Percentiles rank a stretch among this genome's conserved stretches.
Conservation (phyloP, 1,139 yeast genomes). For the Yamadazyma mexicana region DNA sequence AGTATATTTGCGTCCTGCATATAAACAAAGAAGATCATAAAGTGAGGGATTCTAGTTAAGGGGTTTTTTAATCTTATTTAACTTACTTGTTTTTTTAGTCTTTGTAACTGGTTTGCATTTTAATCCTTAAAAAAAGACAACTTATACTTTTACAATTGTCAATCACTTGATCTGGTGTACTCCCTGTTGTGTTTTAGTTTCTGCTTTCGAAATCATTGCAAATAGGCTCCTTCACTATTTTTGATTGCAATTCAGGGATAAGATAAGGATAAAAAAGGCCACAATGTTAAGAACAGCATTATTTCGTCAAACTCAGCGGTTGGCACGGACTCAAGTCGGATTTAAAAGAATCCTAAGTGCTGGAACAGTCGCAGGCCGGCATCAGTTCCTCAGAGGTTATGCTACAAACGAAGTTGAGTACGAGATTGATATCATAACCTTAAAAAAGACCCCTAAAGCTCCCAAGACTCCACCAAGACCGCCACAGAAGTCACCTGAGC, state of each 20-base stretch:
- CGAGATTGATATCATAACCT: conserved; percentile 38
- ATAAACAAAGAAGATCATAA: not conserved
- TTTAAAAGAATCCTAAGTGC: not conserved
- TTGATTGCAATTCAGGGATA: too few relatives aligned
- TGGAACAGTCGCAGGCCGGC: not conserved
- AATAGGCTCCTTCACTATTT: too few relatives aligned
- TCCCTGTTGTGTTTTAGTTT: too few relatives aligned
- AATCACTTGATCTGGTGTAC: too few relatives aligned
- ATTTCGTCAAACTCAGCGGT: not conserved
- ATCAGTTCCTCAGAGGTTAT: not conserved
- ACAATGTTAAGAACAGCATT: not conserved
- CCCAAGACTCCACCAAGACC: not conserved
- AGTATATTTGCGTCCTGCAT: not conserved
- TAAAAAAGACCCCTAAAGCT: conserved; percentile 27
- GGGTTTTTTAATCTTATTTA: not conserved
- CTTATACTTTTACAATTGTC: not conserved
- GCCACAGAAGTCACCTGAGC: not conserved
- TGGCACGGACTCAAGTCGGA: not conserved
- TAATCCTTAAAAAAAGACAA: not conserved
- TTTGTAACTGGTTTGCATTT: not conserved
- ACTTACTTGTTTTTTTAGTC: not conserved
- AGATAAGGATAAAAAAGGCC: too few relatives aligned
- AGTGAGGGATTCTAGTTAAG: not conserved
- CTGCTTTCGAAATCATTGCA: too few relatives aligned
- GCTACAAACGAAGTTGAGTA: conserved; percentile 22